Conservation (phyloP, 2,329 filamentous ascomycete species). For the Aspergillus calidoustus region DNA sequence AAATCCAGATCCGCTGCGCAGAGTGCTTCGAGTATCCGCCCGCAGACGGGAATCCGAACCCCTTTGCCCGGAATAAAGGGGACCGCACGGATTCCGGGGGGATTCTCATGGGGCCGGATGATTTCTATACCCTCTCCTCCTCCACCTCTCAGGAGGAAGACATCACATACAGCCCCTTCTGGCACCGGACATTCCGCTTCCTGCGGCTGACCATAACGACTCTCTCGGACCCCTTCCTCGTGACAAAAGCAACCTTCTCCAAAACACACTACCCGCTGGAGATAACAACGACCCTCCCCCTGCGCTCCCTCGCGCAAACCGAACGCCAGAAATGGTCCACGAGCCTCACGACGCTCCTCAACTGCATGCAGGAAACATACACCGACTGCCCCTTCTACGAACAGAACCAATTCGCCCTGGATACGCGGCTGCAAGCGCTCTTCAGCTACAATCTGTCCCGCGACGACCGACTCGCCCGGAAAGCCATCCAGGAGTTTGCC, state of each 20-base stretch:
- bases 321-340: constrained; percentile 13
- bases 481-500: constrained; percentile 14
- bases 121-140: constrained; percentile 7
- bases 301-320: background rate
- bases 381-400: constrained; percentile 20
- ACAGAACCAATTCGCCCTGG: constrained; percentile 20
- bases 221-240: no score
- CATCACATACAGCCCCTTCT: constrained; percentile 7
- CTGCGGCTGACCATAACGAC: constrained; percentile 6
- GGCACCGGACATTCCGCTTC: constrained; percentile 21
- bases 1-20: constrained; percentile 3
- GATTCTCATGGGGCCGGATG: background rate
- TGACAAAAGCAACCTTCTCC: background rate
- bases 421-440: constrained; percentile 14
- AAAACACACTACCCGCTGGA: background rate
- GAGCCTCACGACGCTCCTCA: constrained; percentile 9
- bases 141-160: background rate
- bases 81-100: constrained; percentile 2
- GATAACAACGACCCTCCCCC: background rate
- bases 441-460: constrained; percentile 16
- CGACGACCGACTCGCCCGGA: constrained; percentile 17
- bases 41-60: background rate
- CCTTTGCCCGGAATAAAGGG: constrained; percentile 8
- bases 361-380: constrained; percentile 21
- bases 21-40: constrained; percentile 15